Conservation (phyloP, 2,329 filamentous ascomycete species). For the Calonectria honghensis region DNA sequence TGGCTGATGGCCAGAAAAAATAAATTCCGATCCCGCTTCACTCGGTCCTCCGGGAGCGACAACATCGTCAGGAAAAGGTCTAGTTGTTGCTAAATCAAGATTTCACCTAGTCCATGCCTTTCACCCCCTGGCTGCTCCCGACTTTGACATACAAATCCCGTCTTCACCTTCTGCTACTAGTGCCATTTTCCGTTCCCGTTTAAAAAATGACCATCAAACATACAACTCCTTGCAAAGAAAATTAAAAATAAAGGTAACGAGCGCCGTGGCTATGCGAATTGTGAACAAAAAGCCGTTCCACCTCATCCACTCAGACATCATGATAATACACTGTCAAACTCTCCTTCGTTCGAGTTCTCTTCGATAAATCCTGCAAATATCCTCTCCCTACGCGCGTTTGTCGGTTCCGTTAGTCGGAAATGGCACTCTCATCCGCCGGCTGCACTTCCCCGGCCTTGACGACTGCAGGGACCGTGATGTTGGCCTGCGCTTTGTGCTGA, state of each 20-base stretch:
- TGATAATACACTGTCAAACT: conserved; percentile 41
- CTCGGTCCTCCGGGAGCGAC: conserved; percentile 14
- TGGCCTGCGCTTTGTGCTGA: conserved; percentile 75
- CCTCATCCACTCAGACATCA: conserved; percentile 37
- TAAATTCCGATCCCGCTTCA: neutral
- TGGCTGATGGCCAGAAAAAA: neutral
- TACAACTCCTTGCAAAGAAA: conserved; percentile 38
- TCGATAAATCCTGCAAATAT: neutral
- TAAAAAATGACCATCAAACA: conserved; percentile 42
- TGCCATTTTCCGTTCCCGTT: conserved; percentile 42
- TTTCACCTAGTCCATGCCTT: neutral
- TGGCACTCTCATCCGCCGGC: conserved; percentile 63
- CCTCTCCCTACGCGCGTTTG: conserved; percentile 13
- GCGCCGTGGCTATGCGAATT: conserved; percentile 53
- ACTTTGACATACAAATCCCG: neutral
- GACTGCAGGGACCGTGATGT: conserved; percentile 62
- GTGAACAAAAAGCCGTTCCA: conserved; percentile 32
- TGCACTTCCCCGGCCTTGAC: conserved; percentile 52
- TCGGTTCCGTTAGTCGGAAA: conserved; percentile 60
- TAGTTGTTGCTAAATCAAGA: conserved; percentile 29
- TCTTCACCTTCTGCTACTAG: neutral
- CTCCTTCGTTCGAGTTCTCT: conserved; percentile 1
- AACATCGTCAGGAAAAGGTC: conserved; percentile 18
- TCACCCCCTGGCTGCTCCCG: too few relatives aligned
- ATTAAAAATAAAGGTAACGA: conserved; percentile 46